These are phyloP conservation scores for Xylaria sp. DNA, from an alignment of 2,329 filamentous ascomycete genomes.

Conservation along the genomic window DNA sequence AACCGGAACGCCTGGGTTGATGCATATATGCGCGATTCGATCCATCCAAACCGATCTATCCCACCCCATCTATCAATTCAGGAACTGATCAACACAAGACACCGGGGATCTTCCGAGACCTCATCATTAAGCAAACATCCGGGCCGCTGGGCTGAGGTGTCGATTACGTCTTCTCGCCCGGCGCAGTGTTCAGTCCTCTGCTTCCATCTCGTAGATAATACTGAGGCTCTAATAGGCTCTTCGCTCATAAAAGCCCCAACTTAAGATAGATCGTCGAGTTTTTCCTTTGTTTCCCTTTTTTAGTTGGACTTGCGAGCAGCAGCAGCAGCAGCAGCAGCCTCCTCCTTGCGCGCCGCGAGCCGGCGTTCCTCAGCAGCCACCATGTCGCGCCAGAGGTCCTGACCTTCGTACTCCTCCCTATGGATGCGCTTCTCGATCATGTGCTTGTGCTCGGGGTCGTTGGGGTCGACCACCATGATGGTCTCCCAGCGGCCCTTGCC, in stretches of 20 bases:
- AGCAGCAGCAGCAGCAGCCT: conserved; percentile 27
- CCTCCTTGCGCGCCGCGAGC: conserved; percentile 50
- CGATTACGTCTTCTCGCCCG: background rate
- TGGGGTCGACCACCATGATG: conserved; percentile 77
- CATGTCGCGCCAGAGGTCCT: conserved; percentile 96
- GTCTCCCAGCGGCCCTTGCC: conserved; percentile 85
- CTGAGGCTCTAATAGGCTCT: background rate
- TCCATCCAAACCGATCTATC: background rate
- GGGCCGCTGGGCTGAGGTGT: background rate
- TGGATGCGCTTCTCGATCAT: conserved; percentile 87
- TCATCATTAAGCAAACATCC: background rate
- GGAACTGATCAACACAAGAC: background rate
- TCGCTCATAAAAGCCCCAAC: background rate
- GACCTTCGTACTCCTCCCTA: conserved; percentile 83
- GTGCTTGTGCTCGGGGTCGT: conserved; percentile 82
- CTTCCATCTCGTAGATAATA: background rate
- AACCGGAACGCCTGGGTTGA: conserved; percentile 18
- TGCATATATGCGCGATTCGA: background rate
- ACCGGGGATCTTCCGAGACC: no score
- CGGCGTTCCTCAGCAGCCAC: conserved; percentile 77
- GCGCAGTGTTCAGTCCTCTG: background rate
- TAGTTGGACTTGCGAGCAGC: conserved; percentile 24
- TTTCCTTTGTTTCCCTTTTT: background rate
- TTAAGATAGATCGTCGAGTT: no score
- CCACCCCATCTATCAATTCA: background rate